These are phyloP conservation scores for Talaromyces proteolyticus DNA, from an alignment of 495 filamentous ascomycete species.

Conservation along the genomic window DNA sequence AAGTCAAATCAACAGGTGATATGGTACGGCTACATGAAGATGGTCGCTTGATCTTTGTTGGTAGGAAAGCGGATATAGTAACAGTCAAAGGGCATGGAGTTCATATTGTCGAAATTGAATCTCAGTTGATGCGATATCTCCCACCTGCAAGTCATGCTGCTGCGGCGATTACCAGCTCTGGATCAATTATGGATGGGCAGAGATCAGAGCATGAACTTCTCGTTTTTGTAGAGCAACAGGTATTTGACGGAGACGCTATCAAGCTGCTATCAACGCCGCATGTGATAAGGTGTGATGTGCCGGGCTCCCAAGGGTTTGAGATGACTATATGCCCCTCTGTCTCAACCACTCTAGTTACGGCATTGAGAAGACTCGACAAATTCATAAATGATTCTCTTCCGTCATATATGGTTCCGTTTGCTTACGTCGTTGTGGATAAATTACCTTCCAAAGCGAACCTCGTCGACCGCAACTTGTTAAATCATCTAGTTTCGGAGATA, in stretches of 20 bases:
- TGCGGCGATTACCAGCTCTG: constrained; percentile 14
- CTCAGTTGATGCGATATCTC: constrained; percentile 20
- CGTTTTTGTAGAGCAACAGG: constrained; percentile 21
- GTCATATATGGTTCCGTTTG: constrained; percentile 34
- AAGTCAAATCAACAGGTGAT: constrained; percentile 45
- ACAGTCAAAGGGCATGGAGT: constrained; percentile 28
- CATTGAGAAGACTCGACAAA: constrained; percentile 28
- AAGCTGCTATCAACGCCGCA: constrained; percentile 15
- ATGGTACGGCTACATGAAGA: constrained; percentile 53
- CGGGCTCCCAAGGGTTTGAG: constrained; percentile 1
- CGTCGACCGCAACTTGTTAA: constrained; percentile 18
- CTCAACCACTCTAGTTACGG: constrained; percentile 15
- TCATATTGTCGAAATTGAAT: constrained; percentile 25
- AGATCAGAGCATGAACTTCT: constrained; percentile 16
- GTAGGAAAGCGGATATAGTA: constrained; percentile 46
- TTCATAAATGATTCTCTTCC: constrained; percentile 21
- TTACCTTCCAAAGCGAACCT: constrained; percentile 30
- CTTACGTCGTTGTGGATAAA: constrained; percentile 25
- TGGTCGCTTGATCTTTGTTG: constrained; percentile 50
- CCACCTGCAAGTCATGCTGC: constrained; percentile 18
- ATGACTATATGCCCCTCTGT: constrained; percentile 13
- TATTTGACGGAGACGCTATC: constrained; percentile 14
- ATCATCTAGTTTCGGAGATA: constrained; percentile 10
- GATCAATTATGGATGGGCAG: constrained; percentile 5
- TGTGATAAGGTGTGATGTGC: constrained; percentile 9